Conservation (phyloP, 179 eudicot species). For the Heliamphora pulchella region DNA sequence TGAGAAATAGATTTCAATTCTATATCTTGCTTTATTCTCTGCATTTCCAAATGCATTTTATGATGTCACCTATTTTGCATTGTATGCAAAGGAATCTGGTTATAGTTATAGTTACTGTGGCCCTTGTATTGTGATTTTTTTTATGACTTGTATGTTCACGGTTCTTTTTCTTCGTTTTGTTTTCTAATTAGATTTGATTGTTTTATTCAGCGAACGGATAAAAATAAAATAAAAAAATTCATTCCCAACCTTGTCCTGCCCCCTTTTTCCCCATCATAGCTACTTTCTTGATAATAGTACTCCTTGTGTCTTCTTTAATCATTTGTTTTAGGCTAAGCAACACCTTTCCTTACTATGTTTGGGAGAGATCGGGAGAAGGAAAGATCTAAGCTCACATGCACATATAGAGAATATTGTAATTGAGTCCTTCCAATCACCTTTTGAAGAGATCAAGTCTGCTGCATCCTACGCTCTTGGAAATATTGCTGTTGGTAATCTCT, state of each 20-base stretch:
- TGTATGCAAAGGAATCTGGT: not conserved
- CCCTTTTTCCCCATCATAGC: not conserved
- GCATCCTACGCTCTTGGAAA: slow-evolving; percentile 99
- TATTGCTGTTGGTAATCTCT: slow-evolving; percentile 91
- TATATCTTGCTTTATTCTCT: not conserved
- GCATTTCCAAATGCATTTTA: not conserved
- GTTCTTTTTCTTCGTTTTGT: not conserved
- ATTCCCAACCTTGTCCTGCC: not conserved
- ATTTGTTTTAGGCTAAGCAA: slow-evolving; percentile 66
- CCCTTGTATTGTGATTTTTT: too few species aligned
- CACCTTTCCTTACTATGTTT: slow-evolving; percentile 88
- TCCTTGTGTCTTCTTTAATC: not conserved
- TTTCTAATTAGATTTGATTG: not conserved
- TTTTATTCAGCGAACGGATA: not conserved
- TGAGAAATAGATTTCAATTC: not conserved
- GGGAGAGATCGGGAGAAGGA: slow-evolving; percentile 97
- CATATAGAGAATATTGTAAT: slow-evolving; percentile 86
- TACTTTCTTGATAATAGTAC: not conserved
- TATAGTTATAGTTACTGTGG: not conserved
- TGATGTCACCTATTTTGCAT: not conserved
- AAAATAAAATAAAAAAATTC: not conserved
- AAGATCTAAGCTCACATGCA: slow-evolving; percentile 82
- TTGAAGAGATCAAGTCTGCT: slow-evolving; percentile 90
- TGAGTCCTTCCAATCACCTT: slow-evolving; percentile 85
- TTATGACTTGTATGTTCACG: not conserved